Evolutionary conservation across 305 asterid species (phyloP).

Genomic region (Nicotiana rustica): DNA sequence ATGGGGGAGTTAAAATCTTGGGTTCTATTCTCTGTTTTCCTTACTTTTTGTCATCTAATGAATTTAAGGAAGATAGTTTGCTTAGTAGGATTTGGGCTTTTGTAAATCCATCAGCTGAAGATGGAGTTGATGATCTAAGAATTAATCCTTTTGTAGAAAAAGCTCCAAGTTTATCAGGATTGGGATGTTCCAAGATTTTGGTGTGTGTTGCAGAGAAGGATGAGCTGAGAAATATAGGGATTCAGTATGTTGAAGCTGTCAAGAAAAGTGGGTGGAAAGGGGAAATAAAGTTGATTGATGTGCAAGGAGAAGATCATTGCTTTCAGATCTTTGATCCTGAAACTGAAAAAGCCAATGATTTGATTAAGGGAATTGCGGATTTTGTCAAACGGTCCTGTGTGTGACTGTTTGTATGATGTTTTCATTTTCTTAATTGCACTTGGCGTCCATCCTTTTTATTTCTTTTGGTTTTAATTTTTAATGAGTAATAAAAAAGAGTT

Average conservation of each 20-base stretch:
- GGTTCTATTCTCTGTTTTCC: slow-evolving; percentile 61
- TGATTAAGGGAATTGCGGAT: slow-evolving; percentile 41
- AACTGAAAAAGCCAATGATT: slow-evolving; percentile 36
- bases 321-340: slow-evolving; percentile 44
- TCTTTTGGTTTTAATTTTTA: too few species aligned
- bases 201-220: slow-evolving; percentile 48
- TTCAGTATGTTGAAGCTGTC: slow-evolving; percentile 44
- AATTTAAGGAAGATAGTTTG: slow-evolving; percentile 38
- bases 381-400: slow-evolving; percentile 36
- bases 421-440: too few species aligned
- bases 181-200: slow-evolving; percentile 45
- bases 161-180: slow-evolving; percentile 40
- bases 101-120: slow-evolving; percentile 39
- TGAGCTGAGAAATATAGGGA: slow-evolving; percentile 42
- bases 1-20: slow-evolving; percentile 45
- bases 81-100: slow-evolving; percentile 30
- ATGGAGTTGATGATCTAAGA: slow-evolving; percentile 42
- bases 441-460: too few species aligned
- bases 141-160: slow-evolving; percentile 45
- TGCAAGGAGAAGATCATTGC: slow-evolving; percentile 51
- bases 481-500: too few species aligned
- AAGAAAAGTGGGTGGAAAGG: slow-evolving; percentile 56
- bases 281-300: slow-evolving; percentile 44
- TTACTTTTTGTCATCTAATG: slow-evolving; percentile 50
- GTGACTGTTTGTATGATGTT: too few species aligned